phyloP scores from a whole-genome alignment of 2,329 filamentous ascomycete species.

The Alternaria ventricosa region DNA sequence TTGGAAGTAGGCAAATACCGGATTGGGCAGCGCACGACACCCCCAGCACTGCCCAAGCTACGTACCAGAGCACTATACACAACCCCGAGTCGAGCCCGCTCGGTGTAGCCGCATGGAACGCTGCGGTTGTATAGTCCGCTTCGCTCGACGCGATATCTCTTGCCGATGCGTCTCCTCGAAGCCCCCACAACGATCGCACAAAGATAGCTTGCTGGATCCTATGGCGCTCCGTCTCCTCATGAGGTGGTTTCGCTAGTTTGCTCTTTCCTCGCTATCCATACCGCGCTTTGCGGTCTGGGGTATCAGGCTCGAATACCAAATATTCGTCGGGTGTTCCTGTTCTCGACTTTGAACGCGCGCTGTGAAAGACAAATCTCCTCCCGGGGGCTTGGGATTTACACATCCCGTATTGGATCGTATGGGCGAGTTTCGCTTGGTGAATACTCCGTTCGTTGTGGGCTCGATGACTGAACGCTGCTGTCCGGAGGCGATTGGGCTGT shows the following conservation, averaged over 20 bases:
- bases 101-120: constrained; percentile 21
- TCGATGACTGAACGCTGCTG: constrained; percentile 37
- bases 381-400: constrained; percentile 27
- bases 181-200: constrained; percentile 6
- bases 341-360: constrained; percentile 19
- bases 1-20: constrained; percentile 17
- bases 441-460: constrained; percentile 39
- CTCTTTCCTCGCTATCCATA: constrained; percentile 9
- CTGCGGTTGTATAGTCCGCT: constrained; percentile 12
- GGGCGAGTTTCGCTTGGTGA: constrained; percentile 44
- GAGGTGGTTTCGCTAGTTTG: constrained; percentile 6
- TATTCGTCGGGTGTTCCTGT: constrained; percentile 17
- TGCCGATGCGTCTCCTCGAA: constrained; percentile 4
- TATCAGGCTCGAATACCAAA: constrained; percentile 26
- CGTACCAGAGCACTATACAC: constrained; percentile 29
- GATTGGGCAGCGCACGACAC: constrained; percentile 7
- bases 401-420: constrained; percentile 47
- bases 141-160: constrained; percentile 15
- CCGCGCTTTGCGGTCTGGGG: constrained; percentile 19
- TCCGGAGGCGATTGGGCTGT: constrained; percentile 35
- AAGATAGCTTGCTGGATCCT: constrained; percentile 5
- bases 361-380: constrained; percentile 29
- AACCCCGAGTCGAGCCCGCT: constrained; percentile 15
- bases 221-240: constrained; percentile 8
- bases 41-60: constrained; percentile 22